Conservation (phyloP, 768 basidiomycete genomes). For the Psilocybe azurescens region DNA sequence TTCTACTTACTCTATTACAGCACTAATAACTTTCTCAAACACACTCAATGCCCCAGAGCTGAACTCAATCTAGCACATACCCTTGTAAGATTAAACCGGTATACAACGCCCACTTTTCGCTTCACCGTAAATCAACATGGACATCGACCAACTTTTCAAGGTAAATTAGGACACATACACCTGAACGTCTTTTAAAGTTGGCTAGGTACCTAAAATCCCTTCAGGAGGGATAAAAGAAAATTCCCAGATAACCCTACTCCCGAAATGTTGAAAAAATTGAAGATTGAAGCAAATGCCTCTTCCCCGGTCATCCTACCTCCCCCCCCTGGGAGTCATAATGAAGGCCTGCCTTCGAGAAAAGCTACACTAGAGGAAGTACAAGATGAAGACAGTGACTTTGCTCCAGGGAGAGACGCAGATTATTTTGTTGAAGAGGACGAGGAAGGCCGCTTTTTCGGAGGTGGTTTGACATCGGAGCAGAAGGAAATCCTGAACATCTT, state of each 20-base stretch:
- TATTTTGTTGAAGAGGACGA: constrained; percentile 92
- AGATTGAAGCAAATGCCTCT: constrained; percentile 46
- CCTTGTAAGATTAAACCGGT: neutral
- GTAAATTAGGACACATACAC: constrained; percentile 25
- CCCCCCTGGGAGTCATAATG: constrained; percentile 19
- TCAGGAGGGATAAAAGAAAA: constrained; percentile 65
- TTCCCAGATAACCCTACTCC: constrained; percentile 78
- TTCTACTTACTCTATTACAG: neutral
- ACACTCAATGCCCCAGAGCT: neutral
- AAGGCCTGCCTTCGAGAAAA: constrained; percentile 38
- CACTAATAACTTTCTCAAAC: neutral
- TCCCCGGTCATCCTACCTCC: constrained; percentile 14
- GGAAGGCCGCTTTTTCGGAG: constrained; percentile 92
- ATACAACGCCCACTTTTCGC: neutral
- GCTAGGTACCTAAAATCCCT: constrained; percentile 72
- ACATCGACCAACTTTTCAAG: constrained; percentile 60
- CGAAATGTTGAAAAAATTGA: constrained; percentile 85
- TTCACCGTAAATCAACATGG: constrained; percentile 34
- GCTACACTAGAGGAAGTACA: constrained; percentile 69
- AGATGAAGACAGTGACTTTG: constrained; percentile 63
- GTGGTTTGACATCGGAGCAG: constrained; percentile 90
- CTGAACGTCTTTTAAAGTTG: neutral
- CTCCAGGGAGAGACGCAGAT: constrained; percentile 88
- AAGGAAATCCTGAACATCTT: constrained; percentile 97
- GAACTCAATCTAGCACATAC: neutral